phyloP scores from a whole-genome alignment of 768 basidiomycete genomes.

The Panaeolus cyanescens region DNA sequence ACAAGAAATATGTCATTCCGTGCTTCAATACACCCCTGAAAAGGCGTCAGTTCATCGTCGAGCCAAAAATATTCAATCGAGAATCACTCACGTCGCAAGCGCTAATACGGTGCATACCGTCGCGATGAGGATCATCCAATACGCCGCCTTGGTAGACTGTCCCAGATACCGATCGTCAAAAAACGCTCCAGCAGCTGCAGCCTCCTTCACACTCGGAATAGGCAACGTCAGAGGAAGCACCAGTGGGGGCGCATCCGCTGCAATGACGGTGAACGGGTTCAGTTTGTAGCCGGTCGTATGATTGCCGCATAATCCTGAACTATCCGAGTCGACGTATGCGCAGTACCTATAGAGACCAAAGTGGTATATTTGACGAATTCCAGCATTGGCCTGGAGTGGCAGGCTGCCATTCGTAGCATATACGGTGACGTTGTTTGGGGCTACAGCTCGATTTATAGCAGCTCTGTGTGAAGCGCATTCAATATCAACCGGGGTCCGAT shows the following conservation, averaged over 20 bases:
- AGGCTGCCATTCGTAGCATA: constrained; percentile 50
- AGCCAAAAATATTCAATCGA: neutral
- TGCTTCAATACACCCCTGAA: constrained; percentile 67
- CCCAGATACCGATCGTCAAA: neutral
- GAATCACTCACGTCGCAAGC: neutral
- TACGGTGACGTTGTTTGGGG: neutral
- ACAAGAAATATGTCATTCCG: constrained; percentile 68
- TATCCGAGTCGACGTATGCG: constrained; percentile 59
- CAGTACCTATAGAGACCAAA: constrained; percentile 86
- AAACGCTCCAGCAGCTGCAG: neutral
- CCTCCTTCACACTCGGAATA: neutral
- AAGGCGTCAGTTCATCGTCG: neutral
- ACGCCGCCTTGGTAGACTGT: neutral
- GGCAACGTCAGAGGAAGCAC: neutral
- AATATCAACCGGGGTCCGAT: neutral
- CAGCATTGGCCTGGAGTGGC: constrained; percentile 55
- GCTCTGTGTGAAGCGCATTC: neutral
- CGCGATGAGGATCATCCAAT: neutral
- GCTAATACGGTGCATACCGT: neutral
- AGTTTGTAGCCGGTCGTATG: constrained; percentile 59
- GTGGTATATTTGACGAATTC: constrained; percentile 72
- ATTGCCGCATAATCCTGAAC: constrained; percentile 64
- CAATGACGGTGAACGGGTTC: constrained; percentile 61
- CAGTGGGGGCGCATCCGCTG: constrained; percentile 24
- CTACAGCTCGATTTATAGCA: neutral